Evolutionary conservation across 2,329 filamentous ascomycete genomes (phyloP).

Genomic region (Proliferodiscus dingleyae): DNA sequence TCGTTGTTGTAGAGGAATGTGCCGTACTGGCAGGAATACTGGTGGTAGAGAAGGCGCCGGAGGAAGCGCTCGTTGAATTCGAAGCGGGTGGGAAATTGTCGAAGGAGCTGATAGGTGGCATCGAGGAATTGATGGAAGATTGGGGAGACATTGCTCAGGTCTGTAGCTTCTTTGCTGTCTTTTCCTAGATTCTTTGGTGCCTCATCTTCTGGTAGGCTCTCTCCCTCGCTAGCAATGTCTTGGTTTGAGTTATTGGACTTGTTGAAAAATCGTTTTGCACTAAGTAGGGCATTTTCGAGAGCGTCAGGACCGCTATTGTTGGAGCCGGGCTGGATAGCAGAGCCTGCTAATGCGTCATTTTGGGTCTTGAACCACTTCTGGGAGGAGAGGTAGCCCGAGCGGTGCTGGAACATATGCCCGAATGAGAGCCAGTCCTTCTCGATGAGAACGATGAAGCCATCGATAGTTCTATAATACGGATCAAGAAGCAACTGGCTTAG

Average conservation of each 20-base stretch:
- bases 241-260: slow-evolving; percentile 62
- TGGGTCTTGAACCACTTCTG: slow-evolving; percentile 94
- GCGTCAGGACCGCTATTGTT: slow-evolving; percentile 61
- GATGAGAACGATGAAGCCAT: slow-evolving; percentile 89
- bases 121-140: slow-evolving; percentile 98
- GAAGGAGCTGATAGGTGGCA: slow-evolving; percentile 82
- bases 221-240: slow-evolving; percentile 54
- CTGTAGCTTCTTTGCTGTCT: slow-evolving; percentile 62
- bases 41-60: slow-evolving; percentile 81
- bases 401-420: slow-evolving; percentile 93
- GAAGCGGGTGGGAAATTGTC: slow-evolving; percentile 82
- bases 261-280: slow-evolving; percentile 86
- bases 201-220: slow-evolving; percentile 35
- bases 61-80: slow-evolving; percentile 96
- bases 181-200: slow-evolving; percentile 32
- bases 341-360: slow-evolving; percentile 68
- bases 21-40: slow-evolving; percentile 94
- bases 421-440: slow-evolving; percentile 99
- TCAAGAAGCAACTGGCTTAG: slow-evolving; percentile 90
- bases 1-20: slow-evolving; percentile 96
- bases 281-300: slow-evolving; percentile 78
- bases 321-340: slow-evolving; percentile 53
- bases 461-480: slow-evolving; percentile 88
- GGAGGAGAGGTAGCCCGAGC: slow-evolving; percentile 80
- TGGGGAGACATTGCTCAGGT: slow-evolving; percentile 86